Conservation (phyloP, 345 rosid species). For the Moricandia arvensis region DNA sequence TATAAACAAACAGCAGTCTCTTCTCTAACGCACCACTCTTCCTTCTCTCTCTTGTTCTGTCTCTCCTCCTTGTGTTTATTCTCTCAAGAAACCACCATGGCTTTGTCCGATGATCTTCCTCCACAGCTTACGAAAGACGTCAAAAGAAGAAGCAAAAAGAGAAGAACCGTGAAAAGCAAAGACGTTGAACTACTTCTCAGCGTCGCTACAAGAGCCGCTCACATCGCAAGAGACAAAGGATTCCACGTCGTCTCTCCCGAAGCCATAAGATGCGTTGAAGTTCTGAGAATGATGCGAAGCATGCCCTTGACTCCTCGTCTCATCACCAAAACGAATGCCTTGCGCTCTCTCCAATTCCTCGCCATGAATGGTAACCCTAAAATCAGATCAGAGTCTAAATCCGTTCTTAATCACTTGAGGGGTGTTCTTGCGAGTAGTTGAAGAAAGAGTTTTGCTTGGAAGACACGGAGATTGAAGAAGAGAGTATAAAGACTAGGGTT, state of each 20-base stretch:
- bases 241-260: conserved; percentile 27
- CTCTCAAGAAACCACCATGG: conserved; percentile 4
- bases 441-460: conserved; percentile 4
- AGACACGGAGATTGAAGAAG: background rate
- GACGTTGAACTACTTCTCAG: background rate
- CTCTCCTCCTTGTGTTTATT: background rate
- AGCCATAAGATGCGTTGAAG: conserved; percentile 2
- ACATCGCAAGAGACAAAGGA: conserved; percentile 25
- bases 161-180: background rate
- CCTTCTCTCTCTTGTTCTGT: background rate
- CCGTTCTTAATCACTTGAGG: conserved; percentile 16
- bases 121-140: background rate
- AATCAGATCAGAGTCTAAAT: conserved; percentile 14
- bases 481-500: background rate
- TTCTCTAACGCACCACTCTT: background rate
- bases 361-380: conserved; percentile 29
- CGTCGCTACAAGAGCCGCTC: conserved; percentile 5
- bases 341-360: background rate
- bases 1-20: background rate
- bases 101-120: conserved; percentile 1
- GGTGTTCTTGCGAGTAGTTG: background rate
- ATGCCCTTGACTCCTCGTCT: conserved; percentile 9
- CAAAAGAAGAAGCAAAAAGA: conserved; percentile 3
- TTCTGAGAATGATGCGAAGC: conserved; percentile 14
- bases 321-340: background rate